Evolutionary conservation across 2,329 filamentous ascomycete genomes (phyloP).

Genomic region (Coleophoma crateriformis): DNA sequence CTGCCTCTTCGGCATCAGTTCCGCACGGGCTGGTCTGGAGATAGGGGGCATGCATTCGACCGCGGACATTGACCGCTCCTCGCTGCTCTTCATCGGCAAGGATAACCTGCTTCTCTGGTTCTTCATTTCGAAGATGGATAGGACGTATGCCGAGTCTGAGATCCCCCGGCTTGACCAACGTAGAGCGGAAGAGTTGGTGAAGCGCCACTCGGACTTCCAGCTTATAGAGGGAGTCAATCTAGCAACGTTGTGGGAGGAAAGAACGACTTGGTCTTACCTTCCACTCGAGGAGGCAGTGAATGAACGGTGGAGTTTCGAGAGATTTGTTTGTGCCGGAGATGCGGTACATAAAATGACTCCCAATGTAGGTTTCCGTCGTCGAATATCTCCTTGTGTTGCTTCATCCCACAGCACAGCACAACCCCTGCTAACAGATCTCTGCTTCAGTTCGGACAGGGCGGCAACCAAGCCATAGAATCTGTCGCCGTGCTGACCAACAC

Average conservation of each 20-base stretch:
- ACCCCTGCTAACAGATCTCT: no score
- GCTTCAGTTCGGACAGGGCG: slow-evolving; percentile 20
- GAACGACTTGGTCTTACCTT: background rate
- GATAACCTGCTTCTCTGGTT: slow-evolving; percentile 1
- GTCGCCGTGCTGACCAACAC: slow-evolving; percentile 24
- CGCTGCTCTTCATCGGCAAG: slow-evolving; percentile 1
- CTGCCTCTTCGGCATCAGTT: slow-evolving; percentile 2
- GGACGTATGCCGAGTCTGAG: slow-evolving; percentile 1
- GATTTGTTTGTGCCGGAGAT: slow-evolving; percentile 7
- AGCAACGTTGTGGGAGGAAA: background rate
- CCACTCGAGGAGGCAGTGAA: slow-evolving; percentile 7
- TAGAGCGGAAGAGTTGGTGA: background rate
- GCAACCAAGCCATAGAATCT: slow-evolving; percentile 30
- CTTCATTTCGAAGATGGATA: slow-evolving; percentile 3
- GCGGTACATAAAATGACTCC: slow-evolving; percentile 11
- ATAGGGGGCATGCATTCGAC: background rate
- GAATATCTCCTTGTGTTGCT: no score
- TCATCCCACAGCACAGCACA: no score
- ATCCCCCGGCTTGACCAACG: background rate
- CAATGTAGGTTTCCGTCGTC: slow-evolving; percentile 10
- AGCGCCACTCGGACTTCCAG: slow-evolving; percentile 1
- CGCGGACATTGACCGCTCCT: slow-evolving; percentile 1
- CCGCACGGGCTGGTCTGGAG: background rate
- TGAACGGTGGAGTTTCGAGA: slow-evolving; percentile 2
- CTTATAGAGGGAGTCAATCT: background rate